phyloP scores from a whole-genome alignment of 2,329 filamentous ascomycete species.

The Epichloe elymi region DNA sequence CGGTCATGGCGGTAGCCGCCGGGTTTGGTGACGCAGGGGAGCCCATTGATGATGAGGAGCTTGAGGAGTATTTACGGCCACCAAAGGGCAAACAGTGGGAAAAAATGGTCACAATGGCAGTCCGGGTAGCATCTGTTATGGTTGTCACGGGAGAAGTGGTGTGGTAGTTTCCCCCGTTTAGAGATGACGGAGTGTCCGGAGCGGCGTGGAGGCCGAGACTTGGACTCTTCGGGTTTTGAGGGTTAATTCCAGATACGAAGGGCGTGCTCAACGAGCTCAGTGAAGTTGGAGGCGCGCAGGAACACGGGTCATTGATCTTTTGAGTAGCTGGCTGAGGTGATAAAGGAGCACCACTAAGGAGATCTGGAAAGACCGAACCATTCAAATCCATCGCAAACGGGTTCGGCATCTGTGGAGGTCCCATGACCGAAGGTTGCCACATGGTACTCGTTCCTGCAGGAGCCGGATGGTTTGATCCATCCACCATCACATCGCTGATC shows the following conservation, averaged over 20 bases:
- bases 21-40: conserved; percentile 41
- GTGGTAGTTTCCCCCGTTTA: conserved; percentile 49
- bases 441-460: conserved; percentile 42
- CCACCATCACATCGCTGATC: conserved; percentile 82
- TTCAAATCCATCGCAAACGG: conserved; percentile 66
- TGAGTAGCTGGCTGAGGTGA: conserved; percentile 66
- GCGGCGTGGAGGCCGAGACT: conserved; percentile 50
- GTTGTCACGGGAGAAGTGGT: conserved; percentile 46
- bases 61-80: conserved; percentile 49
- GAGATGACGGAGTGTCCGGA: conserved; percentile 61
- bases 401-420: conserved; percentile 53
- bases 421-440: conserved; percentile 59
- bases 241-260: conserved; percentile 50
- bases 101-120: conserved; percentile 45
- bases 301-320: conserved; percentile 59
- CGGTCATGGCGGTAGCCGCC: conserved; percentile 28
- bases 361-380: conserved; percentile 63
- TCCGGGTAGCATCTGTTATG: conserved; percentile 52
- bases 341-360: conserved; percentile 56
- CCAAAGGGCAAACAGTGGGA: conserved; percentile 43
- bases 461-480: conserved; percentile 57
- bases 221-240: conserved; percentile 52
- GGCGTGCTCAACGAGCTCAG: conserved; percentile 63
- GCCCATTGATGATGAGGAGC: conserved; percentile 36
- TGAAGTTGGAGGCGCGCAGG: conserved; percentile 64